Percentiles rank a stretch among this genome's conserved stretches.
These are phyloP conservation scores for Gnetum montanum DNA, from an alignment of 75 land plant genomes.

Conservation along the genomic window DNA sequence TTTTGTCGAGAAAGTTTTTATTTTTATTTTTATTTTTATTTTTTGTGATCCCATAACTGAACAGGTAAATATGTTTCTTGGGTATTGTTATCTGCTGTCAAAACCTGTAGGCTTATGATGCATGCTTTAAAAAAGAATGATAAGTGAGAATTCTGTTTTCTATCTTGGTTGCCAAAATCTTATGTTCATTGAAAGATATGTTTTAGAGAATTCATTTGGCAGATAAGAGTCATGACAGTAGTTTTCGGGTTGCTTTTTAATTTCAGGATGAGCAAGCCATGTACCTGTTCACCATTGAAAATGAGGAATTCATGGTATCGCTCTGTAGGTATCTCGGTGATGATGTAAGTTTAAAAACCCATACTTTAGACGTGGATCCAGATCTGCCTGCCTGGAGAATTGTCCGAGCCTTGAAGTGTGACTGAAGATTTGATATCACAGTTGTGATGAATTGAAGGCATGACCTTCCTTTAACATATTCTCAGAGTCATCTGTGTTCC, in stretches of 20 bases:
- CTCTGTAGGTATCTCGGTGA: constrained; percentile 26
- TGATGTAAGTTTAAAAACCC: background rate
- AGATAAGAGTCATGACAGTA: background rate
- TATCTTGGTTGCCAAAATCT: background rate
- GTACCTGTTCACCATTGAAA: constrained; percentile 66
- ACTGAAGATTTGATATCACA: no score
- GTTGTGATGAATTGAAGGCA: no score
- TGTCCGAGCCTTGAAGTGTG: constrained; percentile 48
- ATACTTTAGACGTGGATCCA: background rate
- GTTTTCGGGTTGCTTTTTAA: background rate
- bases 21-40: background rate
- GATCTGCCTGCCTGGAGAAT: constrained; percentile 40
- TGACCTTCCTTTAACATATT: no score
- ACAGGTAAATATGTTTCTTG: background rate
- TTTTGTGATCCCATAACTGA: background rate
- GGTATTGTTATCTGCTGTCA: background rate
- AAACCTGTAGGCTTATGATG: background rate
- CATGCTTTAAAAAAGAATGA: background rate
- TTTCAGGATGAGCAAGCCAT: constrained; percentile 79
- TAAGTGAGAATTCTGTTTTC: background rate
- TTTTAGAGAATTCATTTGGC: background rate
- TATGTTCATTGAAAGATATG: background rate
- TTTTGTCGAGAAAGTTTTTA: background rate
- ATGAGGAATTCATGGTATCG: constrained; percentile 56
- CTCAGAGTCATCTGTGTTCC: no score